Evolutionary conservation across 805 yeast species (phyloP), one percentile per base, ranked within the genome.

Genomic region (Lipomyces spencermartinsiae): DNA sequence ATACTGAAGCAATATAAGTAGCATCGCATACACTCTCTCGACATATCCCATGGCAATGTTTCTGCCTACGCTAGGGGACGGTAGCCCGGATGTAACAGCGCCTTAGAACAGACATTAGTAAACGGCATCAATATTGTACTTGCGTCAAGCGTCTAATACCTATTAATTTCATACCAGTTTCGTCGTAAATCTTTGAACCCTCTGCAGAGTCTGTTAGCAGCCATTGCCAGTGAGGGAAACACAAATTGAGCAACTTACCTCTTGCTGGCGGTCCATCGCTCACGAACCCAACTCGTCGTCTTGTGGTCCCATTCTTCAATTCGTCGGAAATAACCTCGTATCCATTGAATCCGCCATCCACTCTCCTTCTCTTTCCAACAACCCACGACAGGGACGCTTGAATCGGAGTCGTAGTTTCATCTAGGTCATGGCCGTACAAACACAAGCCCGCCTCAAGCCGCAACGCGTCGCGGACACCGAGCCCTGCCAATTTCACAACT

Each of bases 391-490:
- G 84, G 0, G 95, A 87, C 0, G 95, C 96, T 74, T 93, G 96
- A 3, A 94, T 87, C 10, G 99, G 99, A 1, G 97, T 89, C 37
- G 86, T 87, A 12, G 80, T 78, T 73, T 92, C 97, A 70, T 85
- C 86, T 74, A 95, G 83, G 79, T 95, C 99, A 77, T 93, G 90
- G 1, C 99, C 99, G 75, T 95, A 95, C 64, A 95, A 83, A 80
- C 99, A 95, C 97, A 95, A 91, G 39, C 99, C 99, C 4, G 99
- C 99, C 81, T 95, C 99, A 62, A 95, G 82, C 76, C 99, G 87
- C 73, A 95, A 83, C 10, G 98, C 91, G 78, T 95, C 99, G 79
- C 99, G 88, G 1, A 99, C 98, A n/a, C 98, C 99, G 62, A 95
- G 86, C 4, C 99, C 99, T 74, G 93, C 91, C 51, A 97, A 97